phyloP scores from a whole-genome alignment of 2,329 filamentous ascomycete species.

The Curvularia spicifera region DNA sequence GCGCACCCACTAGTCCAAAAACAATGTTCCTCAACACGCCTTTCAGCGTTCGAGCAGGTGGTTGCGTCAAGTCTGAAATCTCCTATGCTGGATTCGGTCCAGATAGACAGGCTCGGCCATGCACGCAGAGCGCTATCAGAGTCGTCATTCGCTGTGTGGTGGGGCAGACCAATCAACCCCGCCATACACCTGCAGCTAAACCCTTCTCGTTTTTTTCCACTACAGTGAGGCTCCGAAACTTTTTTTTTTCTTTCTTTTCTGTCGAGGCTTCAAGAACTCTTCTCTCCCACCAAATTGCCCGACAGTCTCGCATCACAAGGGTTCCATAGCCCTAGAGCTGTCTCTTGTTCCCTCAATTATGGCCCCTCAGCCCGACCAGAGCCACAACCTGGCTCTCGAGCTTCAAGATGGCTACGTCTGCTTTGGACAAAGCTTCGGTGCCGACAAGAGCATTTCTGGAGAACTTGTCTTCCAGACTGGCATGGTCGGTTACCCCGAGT shows the following conservation, averaged over 20 bases:
- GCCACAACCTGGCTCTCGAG: conserved; percentile 81
- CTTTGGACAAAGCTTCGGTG: conserved; percentile 96
- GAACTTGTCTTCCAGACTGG: conserved; percentile 99
- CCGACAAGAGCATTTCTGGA: conserved; percentile 89
- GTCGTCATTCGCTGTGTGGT: conserved; percentile 14
- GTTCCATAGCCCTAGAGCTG: conserved; percentile 45
- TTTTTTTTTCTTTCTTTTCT: conserved; percentile 19
- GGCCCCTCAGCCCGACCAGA: conserved; percentile 40
- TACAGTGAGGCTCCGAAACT: conserved; percentile 19
- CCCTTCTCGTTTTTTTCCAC: conserved; percentile 15
- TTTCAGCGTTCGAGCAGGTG: not conserved
- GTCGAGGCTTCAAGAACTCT: conserved; percentile 23
- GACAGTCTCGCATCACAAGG: conserved; percentile 43
- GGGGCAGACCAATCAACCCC: conserved; percentile 24
- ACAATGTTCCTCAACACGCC: not conserved
- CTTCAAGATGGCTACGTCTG: conserved; percentile 89
- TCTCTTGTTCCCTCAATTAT: conserved; percentile 38
- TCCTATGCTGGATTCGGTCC: not conserved
- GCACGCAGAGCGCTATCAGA: conserved; percentile 4
- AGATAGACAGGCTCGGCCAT: conserved; percentile 5
- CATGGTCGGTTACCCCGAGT: conserved; percentile 99
- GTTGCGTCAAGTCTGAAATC: not conserved
- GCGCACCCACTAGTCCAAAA: not conserved
- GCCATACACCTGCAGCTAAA: conserved; percentile 17
- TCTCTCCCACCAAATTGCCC: conserved; percentile 36